Conservation (phyloP, 2,329 filamentous ascomycete species). For the Xylaria sp. region DNA sequence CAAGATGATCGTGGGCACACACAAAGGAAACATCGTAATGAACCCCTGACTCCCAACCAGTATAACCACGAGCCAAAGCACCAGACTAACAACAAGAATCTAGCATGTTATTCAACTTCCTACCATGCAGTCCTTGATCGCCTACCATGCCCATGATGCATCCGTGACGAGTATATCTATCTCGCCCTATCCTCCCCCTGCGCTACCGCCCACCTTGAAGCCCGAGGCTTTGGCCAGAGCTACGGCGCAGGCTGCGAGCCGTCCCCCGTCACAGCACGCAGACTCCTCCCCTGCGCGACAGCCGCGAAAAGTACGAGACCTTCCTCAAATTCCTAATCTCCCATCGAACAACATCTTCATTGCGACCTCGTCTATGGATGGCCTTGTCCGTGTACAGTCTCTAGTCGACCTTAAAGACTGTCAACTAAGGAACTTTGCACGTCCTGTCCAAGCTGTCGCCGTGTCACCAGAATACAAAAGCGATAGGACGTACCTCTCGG, state of each 20-base stretch:
- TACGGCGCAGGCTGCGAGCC: slow-evolving; percentile 51
- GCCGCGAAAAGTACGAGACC: slow-evolving; percentile 52
- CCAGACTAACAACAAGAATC: slow-evolving; percentile 20
- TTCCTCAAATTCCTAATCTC: slow-evolving; percentile 71
- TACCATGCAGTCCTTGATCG: slow-evolving; percentile 80
- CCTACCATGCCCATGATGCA: slow-evolving; percentile 92
- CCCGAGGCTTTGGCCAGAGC: slow-evolving; percentile 55
- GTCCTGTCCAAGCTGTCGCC: slow-evolving; percentile 90
- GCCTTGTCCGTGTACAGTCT: slow-evolving; percentile 92
- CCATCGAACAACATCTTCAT: slow-evolving; percentile 94
- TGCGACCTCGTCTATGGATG: slow-evolving; percentile 93
- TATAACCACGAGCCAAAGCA: neutral
- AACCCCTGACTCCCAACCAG: slow-evolving; percentile 32
- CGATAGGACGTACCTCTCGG: slow-evolving; percentile 89
- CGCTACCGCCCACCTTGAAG: slow-evolving; percentile 60
- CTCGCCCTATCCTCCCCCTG: slow-evolving; percentile 81
- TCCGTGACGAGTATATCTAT: slow-evolving; percentile 91
- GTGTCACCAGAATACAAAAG: slow-evolving; percentile 95
- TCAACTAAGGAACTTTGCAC: slow-evolving; percentile 89
- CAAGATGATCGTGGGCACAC: slow-evolving; percentile 97
- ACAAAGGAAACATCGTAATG: slow-evolving; percentile 94
- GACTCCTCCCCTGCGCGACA: slow-evolving; percentile 57
- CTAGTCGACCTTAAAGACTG: slow-evolving; percentile 90
- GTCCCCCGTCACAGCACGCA: slow-evolving; percentile 54
- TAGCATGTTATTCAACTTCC: slow-evolving; percentile 82